Evolutionary conservation across 2,329 filamentous ascomycete genomes (phyloP).

Genomic region (Diaporthe nobilis): DNA sequence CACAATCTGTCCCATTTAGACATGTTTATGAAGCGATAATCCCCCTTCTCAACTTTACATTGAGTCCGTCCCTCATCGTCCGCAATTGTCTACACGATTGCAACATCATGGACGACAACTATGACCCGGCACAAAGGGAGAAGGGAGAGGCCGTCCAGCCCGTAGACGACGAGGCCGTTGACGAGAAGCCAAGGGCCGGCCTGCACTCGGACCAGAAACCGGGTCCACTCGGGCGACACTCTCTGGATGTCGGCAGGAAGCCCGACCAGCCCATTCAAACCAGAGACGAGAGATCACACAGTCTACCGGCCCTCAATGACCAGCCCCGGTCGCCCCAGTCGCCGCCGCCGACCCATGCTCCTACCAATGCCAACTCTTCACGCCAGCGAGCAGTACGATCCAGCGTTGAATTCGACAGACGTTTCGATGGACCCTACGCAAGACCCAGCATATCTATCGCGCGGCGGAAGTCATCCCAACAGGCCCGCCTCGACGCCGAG

Average conservation of each 20-base stretch:
- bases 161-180: background rate
- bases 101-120: constrained; percentile 25
- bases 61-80: background rate
- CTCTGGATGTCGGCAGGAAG: constrained; percentile 29
- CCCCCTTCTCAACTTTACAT: background rate
- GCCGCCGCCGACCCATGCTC: constrained; percentile 36
- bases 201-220: constrained; percentile 30
- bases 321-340: constrained; percentile 20
- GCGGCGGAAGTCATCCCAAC: constrained; percentile 41
- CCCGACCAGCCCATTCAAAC: background rate
- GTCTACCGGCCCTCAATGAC: constrained; percentile 32
- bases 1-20: background rate
- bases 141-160: background rate
- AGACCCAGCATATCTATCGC: constrained; percentile 46
- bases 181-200: constrained; percentile 23
- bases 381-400: constrained; percentile 41
- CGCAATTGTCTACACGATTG: background rate
- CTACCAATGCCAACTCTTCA: constrained; percentile 23
- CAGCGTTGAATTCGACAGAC: constrained; percentile 46
- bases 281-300: constrained; percentile 27
- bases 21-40: background rate
- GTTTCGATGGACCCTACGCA: constrained; percentile 47
- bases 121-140: background rate
- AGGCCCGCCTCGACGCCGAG: constrained; percentile 15
- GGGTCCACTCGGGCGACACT: constrained; percentile 26